Conservation (phyloP, 2,329 filamentous ascomycete species). For the Penicillium sp. region DNA sequence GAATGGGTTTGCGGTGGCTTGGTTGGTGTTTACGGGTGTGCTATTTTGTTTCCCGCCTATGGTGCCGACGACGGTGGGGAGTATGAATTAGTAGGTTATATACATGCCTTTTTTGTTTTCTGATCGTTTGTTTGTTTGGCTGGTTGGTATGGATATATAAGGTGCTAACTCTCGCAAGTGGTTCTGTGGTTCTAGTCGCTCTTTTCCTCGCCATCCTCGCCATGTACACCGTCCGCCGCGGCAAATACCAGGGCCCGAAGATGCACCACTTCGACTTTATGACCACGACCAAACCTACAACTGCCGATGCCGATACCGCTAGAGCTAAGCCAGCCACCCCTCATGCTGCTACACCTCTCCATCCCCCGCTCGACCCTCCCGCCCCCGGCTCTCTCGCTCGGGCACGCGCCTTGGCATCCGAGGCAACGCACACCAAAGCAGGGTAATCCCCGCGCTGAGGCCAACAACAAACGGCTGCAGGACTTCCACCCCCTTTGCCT, state of each 20-base stretch:
- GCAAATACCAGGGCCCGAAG: conserved; percentile 21
- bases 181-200: conserved; percentile 45
- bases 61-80: background rate
- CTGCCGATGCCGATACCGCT: background rate
- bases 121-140: background rate
- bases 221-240: conserved; percentile 15
- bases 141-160: background rate
- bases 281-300: no score
- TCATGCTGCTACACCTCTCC: background rate
- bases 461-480: conserved; percentile 60
- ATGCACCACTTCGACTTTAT: background rate
- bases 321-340: background rate
- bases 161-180: conserved; percentile 27
- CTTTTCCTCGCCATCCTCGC: conserved; percentile 14
- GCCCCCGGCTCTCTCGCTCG: background rate
- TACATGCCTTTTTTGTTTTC: background rate
- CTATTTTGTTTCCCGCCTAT: conserved; percentile 9
- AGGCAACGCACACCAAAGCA: conserved; percentile 52
- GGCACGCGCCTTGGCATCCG: conserved; percentile 8
- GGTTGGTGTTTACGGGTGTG: conserved; percentile 13
- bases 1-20: conserved; percentile 11
- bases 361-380: background rate
- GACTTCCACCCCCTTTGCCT: conserved; percentile 63
- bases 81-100: conserved; percentile 12
- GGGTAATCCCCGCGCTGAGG: conserved; percentile 53